A percentile compares a stretch with the other conserved stretches of the same genome.
These are phyloP conservation scores for Hibiscus syriacus DNA, from an alignment of 345 rosid species.

Conservation along the genomic window DNA sequence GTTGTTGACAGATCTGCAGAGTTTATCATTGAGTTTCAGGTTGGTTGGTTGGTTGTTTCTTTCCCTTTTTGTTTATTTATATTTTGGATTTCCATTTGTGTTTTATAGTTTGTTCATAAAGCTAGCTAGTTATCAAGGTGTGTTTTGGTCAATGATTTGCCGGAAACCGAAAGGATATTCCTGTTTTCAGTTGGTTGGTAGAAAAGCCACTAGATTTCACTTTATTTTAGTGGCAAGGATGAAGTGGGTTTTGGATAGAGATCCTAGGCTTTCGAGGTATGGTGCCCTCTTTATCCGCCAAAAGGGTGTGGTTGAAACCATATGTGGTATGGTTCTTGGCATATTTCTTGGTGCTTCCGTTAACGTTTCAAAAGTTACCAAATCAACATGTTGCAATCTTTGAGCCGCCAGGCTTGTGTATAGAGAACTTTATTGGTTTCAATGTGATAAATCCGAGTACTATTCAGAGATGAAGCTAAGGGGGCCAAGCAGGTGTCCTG, in stretches of 20 bases:
- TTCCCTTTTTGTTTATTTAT: not conserved
- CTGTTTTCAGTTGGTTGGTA: not conserved
- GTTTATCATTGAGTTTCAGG: slow-evolving; percentile 80
- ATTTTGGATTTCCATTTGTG: not conserved
- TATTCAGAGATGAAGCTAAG: not conserved
- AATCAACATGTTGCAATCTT: not conserved
- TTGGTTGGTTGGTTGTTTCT: not conserved
- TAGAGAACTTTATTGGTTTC: not conserved
- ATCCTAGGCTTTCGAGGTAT: not conserved
- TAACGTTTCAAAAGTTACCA: not conserved
- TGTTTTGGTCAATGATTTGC: not conserved
- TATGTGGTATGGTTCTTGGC: not conserved
- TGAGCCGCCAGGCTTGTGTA: not conserved
- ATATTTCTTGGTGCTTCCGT: not conserved
- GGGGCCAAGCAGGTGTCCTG: no score
- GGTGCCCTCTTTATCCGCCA: not conserved
- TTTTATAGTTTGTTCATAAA: not conserved
- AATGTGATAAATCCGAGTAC: not conserved
- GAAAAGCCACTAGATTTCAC: not conserved
- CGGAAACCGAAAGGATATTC: not conserved
- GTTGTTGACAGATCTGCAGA: slow-evolving; percentile 45
- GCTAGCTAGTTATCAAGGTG: not conserved
- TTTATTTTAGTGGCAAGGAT: not conserved
- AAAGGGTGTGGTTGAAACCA: not conserved
- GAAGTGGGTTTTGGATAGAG: not conserved